Base-by-base conservation (phyloP, 805 yeast genomes). In the Candida gorgasii region DNA sequence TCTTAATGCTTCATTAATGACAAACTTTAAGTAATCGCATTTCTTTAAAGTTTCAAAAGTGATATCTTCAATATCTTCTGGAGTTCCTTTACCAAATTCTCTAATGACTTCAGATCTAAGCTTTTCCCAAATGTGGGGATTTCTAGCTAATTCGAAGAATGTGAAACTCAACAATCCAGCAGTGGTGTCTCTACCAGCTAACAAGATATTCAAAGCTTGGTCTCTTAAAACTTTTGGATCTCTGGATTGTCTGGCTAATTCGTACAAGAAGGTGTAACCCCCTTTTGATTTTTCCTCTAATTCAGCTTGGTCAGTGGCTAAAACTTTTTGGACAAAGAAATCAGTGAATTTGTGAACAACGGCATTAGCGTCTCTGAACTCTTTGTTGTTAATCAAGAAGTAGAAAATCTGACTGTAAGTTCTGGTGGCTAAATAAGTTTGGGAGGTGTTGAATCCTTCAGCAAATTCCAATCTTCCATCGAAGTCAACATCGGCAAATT, bases 171-270 rank as follows among this genome's bases (percentile, higher is more conserved):
- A 65, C 26, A 73, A 58, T 3, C 75, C 70, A 8, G 81, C 80
- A 11, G 82, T 76, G 34, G 81, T 76, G 51, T 77, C 81, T 51
- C 82, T 65, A 22, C 80, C 80, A 13, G 82, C 82, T 16, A 76
- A 55, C 43, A 76, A 62, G 43, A 77, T 69, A 52, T 74, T 76
- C 55, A 76, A 61, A 30, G 74, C 62, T 57, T 77, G 80, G 53
- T 74, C 78, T 39, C 80, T 63, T 45, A 76, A 69, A 13, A 67
- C 64, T 40, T 46, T 57, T 15, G 76, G 75, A 50, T 77, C 72
- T 43, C 70, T 63, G 12, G 79, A 74, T 54, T 73, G 73, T 55
- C 70, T 69, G 37, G 65, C 74, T 46, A 76, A 64, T 51, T 75
- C 80, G 37, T 66, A 63, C 43, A 77, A 65, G 55, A 76, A 75